Percentiles rank a stretch among this genome's conserved stretches.
These are phyloP conservation scores for Rhamnella rubrinervis DNA, from an alignment of 331 rosid genomes.

Conservation along the genomic window DNA sequence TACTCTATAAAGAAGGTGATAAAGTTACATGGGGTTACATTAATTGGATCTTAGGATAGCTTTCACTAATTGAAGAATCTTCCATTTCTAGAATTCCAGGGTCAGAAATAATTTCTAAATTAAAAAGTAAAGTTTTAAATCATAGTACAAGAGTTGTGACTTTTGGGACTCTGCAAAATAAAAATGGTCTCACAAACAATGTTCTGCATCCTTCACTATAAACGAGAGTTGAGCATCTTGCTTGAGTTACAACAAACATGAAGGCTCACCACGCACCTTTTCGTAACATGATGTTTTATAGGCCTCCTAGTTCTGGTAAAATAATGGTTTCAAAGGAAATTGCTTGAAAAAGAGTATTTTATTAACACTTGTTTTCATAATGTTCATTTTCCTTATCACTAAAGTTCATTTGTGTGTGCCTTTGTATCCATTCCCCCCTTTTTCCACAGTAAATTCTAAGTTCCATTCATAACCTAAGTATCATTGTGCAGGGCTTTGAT, in stretches of 20 bases:
- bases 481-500: conserved; percentile 79
- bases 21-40: conserved; percentile 95
- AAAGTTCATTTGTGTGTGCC: conserved; percentile 9
- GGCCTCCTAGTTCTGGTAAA: conserved; percentile 98
- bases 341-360: conserved; percentile 80
- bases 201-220: conserved; percentile 86
- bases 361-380: conserved; percentile 3
- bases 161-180: conserved; percentile 41
- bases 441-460: background rate
- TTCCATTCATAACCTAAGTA: background rate
- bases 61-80: conserved; percentile 91
- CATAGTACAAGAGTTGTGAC: conserved; percentile 46
- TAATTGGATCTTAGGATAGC: conserved; percentile 95
- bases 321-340: conserved; percentile 97
- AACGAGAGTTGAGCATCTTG: conserved; percentile 86
- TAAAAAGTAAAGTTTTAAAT: conserved; percentile 55
- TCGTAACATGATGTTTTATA: conserved; percentile 93
- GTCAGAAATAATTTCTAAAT: conserved; percentile 58
- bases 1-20: conserved; percentile 76
- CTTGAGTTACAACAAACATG: conserved; percentile 88
- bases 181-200: conserved; percentile 63
- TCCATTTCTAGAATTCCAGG: conserved; percentile 87
- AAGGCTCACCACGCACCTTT: conserved; percentile 94
- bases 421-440: background rate
- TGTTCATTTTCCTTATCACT: background rate